Base-by-base conservation (phyloP, 2,329 filamentous ascomycete species). In the Sporothrix pseudoabietina region DNA sequence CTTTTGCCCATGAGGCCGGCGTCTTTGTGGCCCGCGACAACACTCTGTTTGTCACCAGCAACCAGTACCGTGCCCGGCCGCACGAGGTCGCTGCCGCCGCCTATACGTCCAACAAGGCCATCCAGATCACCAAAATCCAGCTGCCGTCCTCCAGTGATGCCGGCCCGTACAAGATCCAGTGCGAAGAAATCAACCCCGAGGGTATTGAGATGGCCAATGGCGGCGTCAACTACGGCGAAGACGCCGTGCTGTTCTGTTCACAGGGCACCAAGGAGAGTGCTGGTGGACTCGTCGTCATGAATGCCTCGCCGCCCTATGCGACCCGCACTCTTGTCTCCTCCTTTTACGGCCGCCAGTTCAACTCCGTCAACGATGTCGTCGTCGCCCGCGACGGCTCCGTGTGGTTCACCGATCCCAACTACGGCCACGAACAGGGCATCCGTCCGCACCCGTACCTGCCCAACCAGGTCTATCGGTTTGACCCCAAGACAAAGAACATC, bases 401-500 rank as follows among this genome's bases (percentile, higher is more conserved):
- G 19, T 87, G 85, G 85, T 87, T 87, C 75, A 86, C 85, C 0
- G 85, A 87, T 76, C 81, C 83, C 0, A 78, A 78, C 44, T 81
- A 83, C 73, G 85, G 84, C 3, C 80, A 82, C 72, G 82, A 85
- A 74, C 80, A 82, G 73, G 83, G 83, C 14, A 84, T 86, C 66
- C 81, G 85, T 32, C 81, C 79, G 1, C 75, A 75, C 54, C 85
- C 85, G 4, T 79, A 80, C 74, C 75, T 87, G 26, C 85, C 85
- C 10, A 82, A 80, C 74, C 84, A 84, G 55, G 82, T 87, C 0
- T 87, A 87, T 76, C 80, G 84, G 47, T 86, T 82, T 73, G 81
- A 84, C 41, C 81, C 82, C 0, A 73, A 76, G 0, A 82, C 79
- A 0, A 81, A 82, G 6, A 82, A 82, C 68, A 75, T 86, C 19